Conservation (phyloP, 345 rosid species). For the Euphorbia peplus region DNA sequence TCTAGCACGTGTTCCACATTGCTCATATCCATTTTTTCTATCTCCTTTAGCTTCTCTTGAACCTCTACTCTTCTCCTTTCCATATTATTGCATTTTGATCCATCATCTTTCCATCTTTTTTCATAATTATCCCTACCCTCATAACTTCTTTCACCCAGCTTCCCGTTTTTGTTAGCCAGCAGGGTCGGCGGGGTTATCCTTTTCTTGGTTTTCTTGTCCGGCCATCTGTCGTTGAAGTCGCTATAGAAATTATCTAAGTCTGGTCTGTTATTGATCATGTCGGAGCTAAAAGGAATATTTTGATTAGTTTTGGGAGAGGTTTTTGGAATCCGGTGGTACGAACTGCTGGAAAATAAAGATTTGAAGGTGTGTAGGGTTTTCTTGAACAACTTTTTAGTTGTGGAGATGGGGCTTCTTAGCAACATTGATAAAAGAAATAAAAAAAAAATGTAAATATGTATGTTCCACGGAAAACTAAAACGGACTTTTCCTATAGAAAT, state of each 20-base stretch:
- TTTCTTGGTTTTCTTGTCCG: conserved; percentile 20
- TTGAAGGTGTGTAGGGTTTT: conserved; percentile 52
- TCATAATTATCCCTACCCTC: conserved; percentile 2
- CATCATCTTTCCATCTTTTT: conserved; percentile 1
- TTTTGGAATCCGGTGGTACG: conserved; percentile 62
- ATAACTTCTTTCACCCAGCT: conserved; percentile 21
- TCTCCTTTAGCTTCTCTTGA: conserved; percentile 54
- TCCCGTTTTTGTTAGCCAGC: conserved; percentile 15
- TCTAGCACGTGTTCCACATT: conserved; percentile 61
- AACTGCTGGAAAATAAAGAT: conserved; percentile 44
- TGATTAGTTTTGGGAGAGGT: conserved; percentile 22
- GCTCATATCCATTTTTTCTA: conserved; percentile 58
- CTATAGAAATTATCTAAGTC: conserved; percentile 35
- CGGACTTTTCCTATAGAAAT: no score
- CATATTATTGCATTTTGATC: neutral
- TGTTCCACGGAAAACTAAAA: no score
- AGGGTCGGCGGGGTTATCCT: conserved; percentile 5
- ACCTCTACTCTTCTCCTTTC: conserved; percentile 23
- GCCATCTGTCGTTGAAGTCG: conserved; percentile 37
- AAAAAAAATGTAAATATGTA: no score
- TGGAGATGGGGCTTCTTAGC: conserved; percentile 53
- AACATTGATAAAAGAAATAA: conserved; percentile 33
- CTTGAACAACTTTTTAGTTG: conserved; percentile 55
- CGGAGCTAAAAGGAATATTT: neutral
- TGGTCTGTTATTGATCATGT: conserved; percentile 15